A percentile compares a stretch with the other conserved stretches of the same genome.
Conservation (phyloP, 1,284 basidiomycete genomes). For the Sphagnurus paluster region DNA sequence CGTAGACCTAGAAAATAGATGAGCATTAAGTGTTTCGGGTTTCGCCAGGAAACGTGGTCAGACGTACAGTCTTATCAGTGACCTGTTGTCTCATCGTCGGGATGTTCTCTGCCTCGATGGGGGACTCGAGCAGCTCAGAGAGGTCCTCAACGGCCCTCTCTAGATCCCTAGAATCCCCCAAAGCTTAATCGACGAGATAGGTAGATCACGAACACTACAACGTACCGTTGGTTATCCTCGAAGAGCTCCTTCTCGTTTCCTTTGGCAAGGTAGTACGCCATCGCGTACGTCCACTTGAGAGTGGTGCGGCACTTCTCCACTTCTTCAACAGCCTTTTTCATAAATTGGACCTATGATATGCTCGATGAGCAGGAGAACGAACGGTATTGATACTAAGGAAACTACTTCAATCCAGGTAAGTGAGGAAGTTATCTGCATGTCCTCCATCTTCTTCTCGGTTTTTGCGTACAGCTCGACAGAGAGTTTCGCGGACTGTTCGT, state of each 20-base stretch:
- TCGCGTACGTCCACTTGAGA: conserved; percentile 99
- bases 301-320: conserved; percentile 91
- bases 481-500: conserved; percentile 96
- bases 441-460: conserved; percentile 99
- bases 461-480: conserved; percentile 90
- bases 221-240: conserved; percentile 92
- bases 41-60: conserved; percentile 2
- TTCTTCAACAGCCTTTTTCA: conserved; percentile 95
- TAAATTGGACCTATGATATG: conserved; percentile 72
- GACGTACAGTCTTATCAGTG: conserved; percentile 86
- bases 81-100: conserved; percentile 85
- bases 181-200: neutral
- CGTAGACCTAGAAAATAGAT: conserved; percentile 69
- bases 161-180: conserved; percentile 63
- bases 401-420: conserved; percentile 95
- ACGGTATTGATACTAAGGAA: neutral
- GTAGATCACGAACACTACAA: neutral
- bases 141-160: conserved; percentile 95
- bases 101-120: conserved; percentile 86
- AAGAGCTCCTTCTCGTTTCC: conserved; percentile 96
- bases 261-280: conserved; percentile 92
- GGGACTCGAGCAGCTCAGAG: conserved; percentile 88
- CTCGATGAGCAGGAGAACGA: neutral
- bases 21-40: neutral
- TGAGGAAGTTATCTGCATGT: conserved; percentile 55